Evolutionary conservation across 2,329 filamentous ascomycete species (phyloP).

Genomic region (Colletotrichum sp.): DNA sequence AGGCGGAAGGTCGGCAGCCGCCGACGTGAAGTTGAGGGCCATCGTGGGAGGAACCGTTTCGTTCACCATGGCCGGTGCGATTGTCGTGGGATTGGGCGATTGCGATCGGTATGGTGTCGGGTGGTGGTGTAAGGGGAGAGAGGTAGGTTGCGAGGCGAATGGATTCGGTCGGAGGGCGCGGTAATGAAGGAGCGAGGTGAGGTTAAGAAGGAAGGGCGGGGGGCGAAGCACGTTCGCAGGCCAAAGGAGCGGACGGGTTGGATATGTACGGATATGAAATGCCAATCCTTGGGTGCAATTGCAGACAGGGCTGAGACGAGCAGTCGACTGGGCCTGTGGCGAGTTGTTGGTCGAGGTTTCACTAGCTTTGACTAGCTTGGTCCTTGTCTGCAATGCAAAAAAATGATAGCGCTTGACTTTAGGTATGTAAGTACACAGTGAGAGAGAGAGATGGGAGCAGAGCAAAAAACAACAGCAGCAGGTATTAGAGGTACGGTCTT

Average conservation of each 20-base stretch:
- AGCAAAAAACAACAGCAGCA: neutral
- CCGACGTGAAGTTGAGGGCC: constrained; percentile 57
- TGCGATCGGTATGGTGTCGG: neutral
- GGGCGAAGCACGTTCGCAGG: neutral
- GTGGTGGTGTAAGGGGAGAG: neutral
- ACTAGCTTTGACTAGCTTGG: constrained; percentile 17
- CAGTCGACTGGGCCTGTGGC: constrained; percentile 9
- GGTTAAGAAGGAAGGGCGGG: neutral
- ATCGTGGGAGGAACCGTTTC: constrained; percentile 33
- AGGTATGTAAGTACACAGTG: neutral
- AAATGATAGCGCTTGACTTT: neutral
- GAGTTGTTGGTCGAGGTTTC: constrained; percentile 18
- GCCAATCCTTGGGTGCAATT: constrained; percentile 4
- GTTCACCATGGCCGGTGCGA: constrained; percentile 42
- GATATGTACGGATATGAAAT: neutral
- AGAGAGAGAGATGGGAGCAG: neutral
- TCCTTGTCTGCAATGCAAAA: constrained; percentile 16
- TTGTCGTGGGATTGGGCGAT: neutral
- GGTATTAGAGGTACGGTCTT: neutral
- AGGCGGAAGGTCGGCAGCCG: constrained; percentile 74
- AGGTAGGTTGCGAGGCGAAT: neutral
- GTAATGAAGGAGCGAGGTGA: neutral
- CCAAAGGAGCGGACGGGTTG: neutral
- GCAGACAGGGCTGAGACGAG: constrained; percentile 18
- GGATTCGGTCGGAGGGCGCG: neutral